Evolutionary conservation across 768 basidiomycete species (phyloP).

Genomic region (Suillus discolor): DNA sequence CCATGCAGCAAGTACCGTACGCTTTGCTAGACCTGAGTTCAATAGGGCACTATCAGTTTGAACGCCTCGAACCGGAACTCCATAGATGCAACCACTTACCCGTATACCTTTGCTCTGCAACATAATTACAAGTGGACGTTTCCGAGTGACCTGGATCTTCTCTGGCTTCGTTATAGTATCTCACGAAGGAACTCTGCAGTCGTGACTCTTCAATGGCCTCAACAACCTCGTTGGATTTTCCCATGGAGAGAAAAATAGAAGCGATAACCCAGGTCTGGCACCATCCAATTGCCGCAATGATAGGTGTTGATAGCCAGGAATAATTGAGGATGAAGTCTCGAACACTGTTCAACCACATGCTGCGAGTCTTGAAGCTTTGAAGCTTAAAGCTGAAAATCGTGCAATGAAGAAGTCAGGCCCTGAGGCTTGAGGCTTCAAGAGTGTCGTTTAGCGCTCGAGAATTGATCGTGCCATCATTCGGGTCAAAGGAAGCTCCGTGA

Average conservation of each 20-base stretch:
- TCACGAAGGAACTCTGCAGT: conserved; percentile 1
- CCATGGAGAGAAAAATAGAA: conserved; percentile 2
- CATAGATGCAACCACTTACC: neutral
- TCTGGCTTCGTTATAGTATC: conserved; percentile 3
- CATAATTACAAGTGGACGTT: conserved; percentile 5
- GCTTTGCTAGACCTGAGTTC: conserved; percentile 3
- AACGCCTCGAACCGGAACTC: neutral
- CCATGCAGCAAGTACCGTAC: conserved; percentile 4
- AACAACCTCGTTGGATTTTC: neutral
- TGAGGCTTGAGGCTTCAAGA: neutral
- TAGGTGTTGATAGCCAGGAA: conserved; percentile 8
- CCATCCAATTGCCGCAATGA: conserved; percentile 6
- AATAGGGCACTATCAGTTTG: neutral
- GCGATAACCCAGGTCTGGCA: conserved; percentile 4
- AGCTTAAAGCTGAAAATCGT: neutral
- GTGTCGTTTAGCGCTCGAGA: neutral
- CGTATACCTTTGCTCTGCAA: conserved; percentile 7
- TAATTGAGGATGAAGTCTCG: conserved; percentile 6
- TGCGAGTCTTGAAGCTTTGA: neutral
- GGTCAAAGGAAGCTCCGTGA: neutral
- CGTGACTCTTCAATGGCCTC: conserved; percentile 4
- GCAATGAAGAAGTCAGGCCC: too few relatives aligned
- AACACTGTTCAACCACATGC: conserved; percentile 4
- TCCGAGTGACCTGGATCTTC: neutral
- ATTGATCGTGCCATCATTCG: neutral